Conservation (phyloP, 1,139 yeast genomes). For the Saccharomyces pastorianus region DNA sequence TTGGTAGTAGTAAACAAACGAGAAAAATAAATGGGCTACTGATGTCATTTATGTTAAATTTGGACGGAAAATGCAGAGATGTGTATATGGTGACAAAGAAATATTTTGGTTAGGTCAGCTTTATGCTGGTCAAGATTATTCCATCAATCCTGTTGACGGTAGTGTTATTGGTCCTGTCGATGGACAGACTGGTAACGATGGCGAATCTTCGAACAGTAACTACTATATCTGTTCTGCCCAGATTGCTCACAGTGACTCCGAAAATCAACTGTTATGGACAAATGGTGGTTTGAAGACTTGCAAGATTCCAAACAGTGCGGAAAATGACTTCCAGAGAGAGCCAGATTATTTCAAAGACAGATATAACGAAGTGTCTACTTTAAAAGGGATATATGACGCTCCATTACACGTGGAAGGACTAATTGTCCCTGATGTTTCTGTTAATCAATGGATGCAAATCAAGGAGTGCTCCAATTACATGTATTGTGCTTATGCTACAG, state of each 20-base stretch:
- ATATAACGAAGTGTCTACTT: constrained; percentile 18
- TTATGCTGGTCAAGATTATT: constrained; percentile 44
- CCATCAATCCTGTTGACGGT: constrained; percentile 17
- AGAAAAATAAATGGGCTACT: constrained; percentile 37
- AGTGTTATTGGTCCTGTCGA: constrained; percentile 9
- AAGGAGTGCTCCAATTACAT: constrained; percentile 26
- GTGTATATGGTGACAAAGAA: constrained; percentile 56
- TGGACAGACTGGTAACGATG: neutral
- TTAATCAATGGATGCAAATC: constrained; percentile 25
- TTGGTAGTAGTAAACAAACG: constrained; percentile 38
- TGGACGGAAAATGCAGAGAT: constrained; percentile 33
- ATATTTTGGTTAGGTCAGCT: constrained; percentile 52
- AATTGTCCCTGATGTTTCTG: constrained; percentile 24
- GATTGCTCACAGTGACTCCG: constrained; percentile 53
- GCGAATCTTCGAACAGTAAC: constrained; percentile 16
- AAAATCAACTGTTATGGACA: constrained; percentile 49
- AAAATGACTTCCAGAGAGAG: constrained; percentile 30
- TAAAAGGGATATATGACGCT: constrained; percentile 32
- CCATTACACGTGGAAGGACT: constrained; percentile 26
- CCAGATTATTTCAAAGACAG: constrained; percentile 32
- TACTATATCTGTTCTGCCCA: constrained; percentile 52
- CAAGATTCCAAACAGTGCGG: constrained; percentile 39
- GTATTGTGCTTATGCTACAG: constrained; percentile 25
- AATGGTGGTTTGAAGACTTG: constrained; percentile 61
- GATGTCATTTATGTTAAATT: constrained; percentile 37